These are phyloP conservation scores for Trematosphaeria pertusa DNA, from an alignment of 2,329 filamentous ascomycete species.

Conservation along the genomic window DNA sequence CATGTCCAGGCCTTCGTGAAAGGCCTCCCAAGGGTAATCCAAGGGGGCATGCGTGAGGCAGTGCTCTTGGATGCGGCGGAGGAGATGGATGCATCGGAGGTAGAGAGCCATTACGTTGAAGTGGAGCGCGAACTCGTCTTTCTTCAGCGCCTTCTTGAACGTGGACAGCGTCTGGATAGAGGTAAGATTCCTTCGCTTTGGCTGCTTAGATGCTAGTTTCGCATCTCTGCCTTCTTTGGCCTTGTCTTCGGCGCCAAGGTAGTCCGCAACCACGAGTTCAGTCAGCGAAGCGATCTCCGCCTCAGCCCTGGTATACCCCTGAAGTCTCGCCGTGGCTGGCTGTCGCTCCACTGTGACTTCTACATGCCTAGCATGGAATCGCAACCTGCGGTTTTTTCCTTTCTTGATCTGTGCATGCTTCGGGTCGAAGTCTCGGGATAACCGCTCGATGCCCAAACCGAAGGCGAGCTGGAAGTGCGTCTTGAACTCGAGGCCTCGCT, in stretches of 20 bases:
- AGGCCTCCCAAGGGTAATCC: slow-evolving; percentile 12
- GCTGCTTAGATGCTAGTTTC: neutral
- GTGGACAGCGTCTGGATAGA: neutral
- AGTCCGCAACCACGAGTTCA: neutral
- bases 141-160: slow-evolving; percentile 13
- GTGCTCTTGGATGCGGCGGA: slow-evolving; percentile 8
- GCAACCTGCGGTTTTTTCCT: neutral
- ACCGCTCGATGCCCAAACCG: neutral
- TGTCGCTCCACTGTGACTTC: neutral
- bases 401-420: neutral
- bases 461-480: neutral
- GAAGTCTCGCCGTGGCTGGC: too few species aligned
- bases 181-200: neutral
- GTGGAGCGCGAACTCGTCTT: slow-evolving; percentile 11
- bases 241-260: neutral
- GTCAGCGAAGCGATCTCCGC: neutral
- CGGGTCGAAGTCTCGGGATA: neutral
- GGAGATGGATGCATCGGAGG: slow-evolving; percentile 5
- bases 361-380: neutral
- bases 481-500: neutral
- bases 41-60: slow-evolving; percentile 13
- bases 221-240: neutral
- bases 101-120: slow-evolving; percentile 14
- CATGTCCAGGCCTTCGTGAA: neutral
- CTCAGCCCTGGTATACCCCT: neutral